Percentiles rank a stretch among this genome's conserved stretches.
Evolutionary conservation across 306 rosid species (phyloP).

Genomic region (Prinsepia uniflora): DNA sequence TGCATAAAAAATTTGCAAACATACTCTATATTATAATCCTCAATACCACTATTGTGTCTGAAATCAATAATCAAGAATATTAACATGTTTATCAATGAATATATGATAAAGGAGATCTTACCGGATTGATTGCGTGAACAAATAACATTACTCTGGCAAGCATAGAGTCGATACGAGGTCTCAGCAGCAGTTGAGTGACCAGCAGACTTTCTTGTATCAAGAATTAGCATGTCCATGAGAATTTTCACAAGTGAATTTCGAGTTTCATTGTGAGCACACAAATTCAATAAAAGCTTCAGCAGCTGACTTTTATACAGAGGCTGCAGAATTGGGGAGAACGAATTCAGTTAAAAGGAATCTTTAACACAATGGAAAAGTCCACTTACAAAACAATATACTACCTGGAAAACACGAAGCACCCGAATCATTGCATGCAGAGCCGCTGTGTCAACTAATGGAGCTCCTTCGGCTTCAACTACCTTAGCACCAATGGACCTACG

Average conservation of each 20-base stretch:
- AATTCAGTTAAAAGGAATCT: constrained; percentile 2
- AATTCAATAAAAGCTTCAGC: constrained; percentile 91
- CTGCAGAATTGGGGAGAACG: constrained; percentile 47
- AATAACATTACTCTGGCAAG: constrained; percentile 81
- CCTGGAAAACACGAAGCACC: constrained; percentile 91
- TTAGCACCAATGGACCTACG: constrained; percentile 72
- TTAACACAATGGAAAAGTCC: constrained; percentile 11
- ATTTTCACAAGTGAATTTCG: constrained; percentile 76
- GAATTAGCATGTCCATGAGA: constrained; percentile 80
- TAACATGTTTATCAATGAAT: no score
- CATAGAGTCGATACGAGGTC: constrained; percentile 79
- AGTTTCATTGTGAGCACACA: constrained; percentile 83
- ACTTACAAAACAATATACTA: constrained; percentile 17
- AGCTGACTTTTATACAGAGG: constrained; percentile 92
- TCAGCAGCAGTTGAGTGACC: constrained; percentile 41
- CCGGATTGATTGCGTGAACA: constrained; percentile 94
- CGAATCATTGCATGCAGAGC: constrained; percentile 85
- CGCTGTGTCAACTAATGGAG: constrained; percentile 72
- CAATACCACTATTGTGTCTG: background rate
- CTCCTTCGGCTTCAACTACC: constrained; percentile 91
- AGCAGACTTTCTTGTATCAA: constrained; percentile 62
- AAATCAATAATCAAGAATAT: no score
- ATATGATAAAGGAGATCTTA: constrained; percentile 29
- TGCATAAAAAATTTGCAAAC: no score
- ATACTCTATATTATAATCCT: no score